Evolutionary conservation across 2,329 filamentous ascomycete genomes (phyloP).

Genomic region (Fusarium siculi): DNA sequence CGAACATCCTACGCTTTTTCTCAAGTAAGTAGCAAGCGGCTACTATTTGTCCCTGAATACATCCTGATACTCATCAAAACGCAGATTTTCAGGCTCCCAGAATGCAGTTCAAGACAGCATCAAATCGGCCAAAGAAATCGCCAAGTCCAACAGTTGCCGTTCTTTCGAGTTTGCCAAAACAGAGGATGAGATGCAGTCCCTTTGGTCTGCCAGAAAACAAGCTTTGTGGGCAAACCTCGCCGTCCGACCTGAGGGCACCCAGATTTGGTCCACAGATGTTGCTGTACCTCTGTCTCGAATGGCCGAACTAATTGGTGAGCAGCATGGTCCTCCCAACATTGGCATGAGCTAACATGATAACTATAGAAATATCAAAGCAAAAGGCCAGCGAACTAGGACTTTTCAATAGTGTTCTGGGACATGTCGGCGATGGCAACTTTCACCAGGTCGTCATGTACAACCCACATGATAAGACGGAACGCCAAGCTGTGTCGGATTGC

Average conservation of each 20-base stretch:
- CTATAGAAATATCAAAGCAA: not conserved
- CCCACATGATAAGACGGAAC: conserved; percentile 66
- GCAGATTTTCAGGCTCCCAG: conserved; percentile 71
- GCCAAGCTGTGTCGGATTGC: conserved; percentile 64
- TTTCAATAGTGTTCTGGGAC: conserved; percentile 74
- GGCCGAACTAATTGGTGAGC: not conserved
- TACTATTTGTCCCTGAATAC: not conserved
- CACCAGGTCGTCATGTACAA: conserved; percentile 62
- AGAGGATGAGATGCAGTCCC: not conserved
- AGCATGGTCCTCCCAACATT: not conserved
- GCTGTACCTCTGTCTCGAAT: not conserved
- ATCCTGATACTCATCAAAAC: not conserved
- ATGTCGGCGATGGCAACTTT: conserved; percentile 81
- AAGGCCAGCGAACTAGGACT: conserved; percentile 64
- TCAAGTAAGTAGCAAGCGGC: conserved; percentile 60
- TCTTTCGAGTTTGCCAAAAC: not conserved
- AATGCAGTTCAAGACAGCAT: conserved; percentile 69
- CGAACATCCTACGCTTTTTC: conserved; percentile 77
- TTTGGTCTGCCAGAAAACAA: not conserved
- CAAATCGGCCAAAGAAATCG: conserved; percentile 65
- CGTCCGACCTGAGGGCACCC: not conserved
- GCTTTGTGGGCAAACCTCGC: not conserved
- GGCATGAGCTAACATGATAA: not conserved
- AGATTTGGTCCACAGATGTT: not conserved
- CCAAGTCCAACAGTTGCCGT: conserved; percentile 32